phyloP scores from a whole-genome alignment of 2,329 filamentous ascomycete species.

The Sporothrix curviconia region DNA sequence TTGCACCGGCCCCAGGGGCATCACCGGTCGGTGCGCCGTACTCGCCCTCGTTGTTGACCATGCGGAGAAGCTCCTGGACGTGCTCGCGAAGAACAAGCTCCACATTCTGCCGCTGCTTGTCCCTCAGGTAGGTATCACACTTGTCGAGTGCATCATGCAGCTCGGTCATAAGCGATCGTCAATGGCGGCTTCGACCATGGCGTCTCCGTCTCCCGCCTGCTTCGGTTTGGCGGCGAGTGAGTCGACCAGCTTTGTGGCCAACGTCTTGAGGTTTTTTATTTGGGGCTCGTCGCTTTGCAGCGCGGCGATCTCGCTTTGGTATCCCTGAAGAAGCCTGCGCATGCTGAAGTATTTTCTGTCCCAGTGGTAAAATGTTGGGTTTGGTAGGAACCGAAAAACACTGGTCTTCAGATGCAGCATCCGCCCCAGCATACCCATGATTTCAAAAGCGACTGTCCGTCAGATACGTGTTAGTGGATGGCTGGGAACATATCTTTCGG shows the following conservation, averaged over 20 bases:
- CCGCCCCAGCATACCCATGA: slow-evolving; percentile 51
- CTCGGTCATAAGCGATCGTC: slow-evolving; percentile 31
- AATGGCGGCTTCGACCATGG: slow-evolving; percentile 24
- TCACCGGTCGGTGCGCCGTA: slow-evolving; percentile 16
- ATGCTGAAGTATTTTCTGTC: slow-evolving; percentile 43
- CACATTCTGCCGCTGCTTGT: slow-evolving; percentile 29
- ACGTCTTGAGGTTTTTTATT: slow-evolving; percentile 12
- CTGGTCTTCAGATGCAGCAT: slow-evolving; percentile 44
- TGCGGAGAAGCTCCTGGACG: slow-evolving; percentile 40
- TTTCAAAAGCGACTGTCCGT: slow-evolving; percentile 48
- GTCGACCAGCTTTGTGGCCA: slow-evolving; percentile 6
- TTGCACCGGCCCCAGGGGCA: not conserved
- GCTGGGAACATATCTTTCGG: too few species aligned
- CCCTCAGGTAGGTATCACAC: slow-evolving; percentile 38
- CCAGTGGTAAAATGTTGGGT: slow-evolving; percentile 50
- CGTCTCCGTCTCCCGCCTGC: not conserved
- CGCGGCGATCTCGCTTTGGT: slow-evolving; percentile 26
- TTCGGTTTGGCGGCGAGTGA: slow-evolving; percentile 10
- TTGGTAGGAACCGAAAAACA: slow-evolving; percentile 49
- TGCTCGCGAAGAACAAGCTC: slow-evolving; percentile 43
- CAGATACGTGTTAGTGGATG: not conserved
- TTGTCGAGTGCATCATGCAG: slow-evolving; percentile 36
- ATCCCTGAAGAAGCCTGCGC: slow-evolving; percentile 36
- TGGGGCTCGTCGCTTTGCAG: slow-evolving; percentile 9
- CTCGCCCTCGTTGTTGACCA: slow-evolving; percentile 37